Base-by-base conservation (phyloP, 2,329 filamentous ascomycete species). In the Akanthomyces dipterigenus region DNA sequence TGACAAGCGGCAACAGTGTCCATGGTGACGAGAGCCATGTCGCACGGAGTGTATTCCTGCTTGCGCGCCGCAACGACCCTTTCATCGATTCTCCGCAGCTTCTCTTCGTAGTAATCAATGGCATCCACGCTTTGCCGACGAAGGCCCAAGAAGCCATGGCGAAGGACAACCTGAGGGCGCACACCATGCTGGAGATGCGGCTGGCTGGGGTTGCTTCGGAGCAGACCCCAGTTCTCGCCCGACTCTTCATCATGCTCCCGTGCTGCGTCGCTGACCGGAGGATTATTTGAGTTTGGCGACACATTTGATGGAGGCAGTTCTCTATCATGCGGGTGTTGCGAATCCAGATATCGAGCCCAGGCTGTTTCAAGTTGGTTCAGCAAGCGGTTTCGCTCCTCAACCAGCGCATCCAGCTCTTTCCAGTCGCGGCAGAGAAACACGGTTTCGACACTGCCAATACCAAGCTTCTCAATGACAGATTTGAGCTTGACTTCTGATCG, bases 21-120 rank as follows among this genome's bases (percentile, higher is more conserved):
- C 91, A 99, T 96, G 0, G 95, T 98, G 43, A 99, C 90, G 73
- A 99, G 97, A 1, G 96, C 96, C 63, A 96, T 82, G 54, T 93
- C 88, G 1, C 88, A 93, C 0, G 95, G 81, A 6, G 82, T 77
- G 68, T 92, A 98, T 3, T 89, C 82, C 72, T 90, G 90, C 68
- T 86, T 85, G 31, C 95, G 85, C 12, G 91, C 85, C 8, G 76
- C 75, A 8, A 76, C 74, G 55, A 99, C 91, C 65, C 87, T 82
- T 54, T 90, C 88, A 66, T 99, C 93, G 2, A 96, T 74, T 18
- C 82, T 81, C 28, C 89, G 87, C 40, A 99, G 82, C 70, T 89
- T 88, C 72, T 96, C 91, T 68, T 96, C 89, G 69, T 93, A 97
- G 72, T 97, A 95, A 72, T 98, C 90, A 67, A 99, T 95, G 2